phyloP scores from a whole-genome alignment of 768 basidiomycete genomes.

The Pleurotus giganteus region DNA sequence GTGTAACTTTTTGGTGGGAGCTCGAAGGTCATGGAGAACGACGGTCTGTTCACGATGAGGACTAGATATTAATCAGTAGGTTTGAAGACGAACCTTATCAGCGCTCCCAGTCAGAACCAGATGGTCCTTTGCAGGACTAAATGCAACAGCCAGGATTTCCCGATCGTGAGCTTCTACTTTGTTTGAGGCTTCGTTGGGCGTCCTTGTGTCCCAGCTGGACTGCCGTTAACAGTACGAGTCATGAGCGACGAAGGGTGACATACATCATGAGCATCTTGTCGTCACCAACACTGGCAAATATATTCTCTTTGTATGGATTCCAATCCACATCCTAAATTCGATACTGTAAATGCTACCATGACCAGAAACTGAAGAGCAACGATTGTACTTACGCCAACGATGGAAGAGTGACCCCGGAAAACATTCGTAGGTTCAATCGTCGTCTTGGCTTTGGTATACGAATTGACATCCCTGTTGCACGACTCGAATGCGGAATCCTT shows the following conservation, averaged over 20 bases:
- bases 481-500: constrained; percentile 8
- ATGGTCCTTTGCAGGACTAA: constrained; percentile 78
- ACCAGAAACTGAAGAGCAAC: background rate
- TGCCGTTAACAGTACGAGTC: constrained; percentile 12
- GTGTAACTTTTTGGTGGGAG: constrained; percentile 75
- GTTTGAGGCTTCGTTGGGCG: constrained; percentile 61
- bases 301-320: constrained; percentile 77
- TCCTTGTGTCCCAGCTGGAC: constrained; percentile 88
- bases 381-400: constrained; percentile 74
- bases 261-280: constrained; percentile 94
- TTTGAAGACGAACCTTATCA: constrained; percentile 68
- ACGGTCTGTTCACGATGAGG: constrained; percentile 57
- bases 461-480: constrained; percentile 81
- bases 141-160: constrained; percentile 89
- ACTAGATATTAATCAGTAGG: background rate
- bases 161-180: constrained; percentile 85
- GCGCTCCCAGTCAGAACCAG: constrained; percentile 89
- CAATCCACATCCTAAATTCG: constrained; percentile 87
- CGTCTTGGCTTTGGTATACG: constrained; percentile 75
- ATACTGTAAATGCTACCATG: background rate
- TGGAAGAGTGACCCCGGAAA: constrained; percentile 86
- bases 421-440: constrained; percentile 81
- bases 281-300: constrained; percentile 95
- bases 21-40: constrained; percentile 82
- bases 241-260: constrained; percentile 26